phyloP scores from a whole-genome alignment of 345 rosid species.

The Syzygium oleosum region DNA sequence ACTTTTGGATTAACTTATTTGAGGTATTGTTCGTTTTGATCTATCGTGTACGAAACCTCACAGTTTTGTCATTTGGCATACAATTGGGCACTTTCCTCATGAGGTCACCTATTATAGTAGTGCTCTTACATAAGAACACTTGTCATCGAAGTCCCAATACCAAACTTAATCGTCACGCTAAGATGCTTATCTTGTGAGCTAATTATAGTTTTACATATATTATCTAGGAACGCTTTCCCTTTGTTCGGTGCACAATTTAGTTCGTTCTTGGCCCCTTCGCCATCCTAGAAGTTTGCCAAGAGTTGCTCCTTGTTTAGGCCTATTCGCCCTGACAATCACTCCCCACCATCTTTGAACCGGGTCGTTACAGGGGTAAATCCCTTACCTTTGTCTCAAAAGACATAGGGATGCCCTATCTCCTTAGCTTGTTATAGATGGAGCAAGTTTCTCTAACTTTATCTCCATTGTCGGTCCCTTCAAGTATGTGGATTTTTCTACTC shows the following conservation, averaged over 20 bases:
- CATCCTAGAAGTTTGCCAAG: neutral
- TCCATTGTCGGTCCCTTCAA: too few species aligned
- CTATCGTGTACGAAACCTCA: accelerated
- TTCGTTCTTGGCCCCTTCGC: neutral
- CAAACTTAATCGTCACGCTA: neutral
- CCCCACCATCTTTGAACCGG: neutral
- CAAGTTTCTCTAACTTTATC: too few species aligned
- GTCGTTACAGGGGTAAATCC: too few species aligned
- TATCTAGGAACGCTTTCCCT: neutral
- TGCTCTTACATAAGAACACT: neutral
- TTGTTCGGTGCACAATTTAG: neutral
- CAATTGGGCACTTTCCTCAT: neutral
- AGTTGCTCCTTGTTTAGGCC: neutral
- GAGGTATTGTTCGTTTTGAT: accelerated
- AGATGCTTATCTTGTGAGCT: neutral
- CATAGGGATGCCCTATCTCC: too few species aligned
- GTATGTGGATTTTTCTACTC: too few species aligned
- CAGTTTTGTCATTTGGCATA: neutral
- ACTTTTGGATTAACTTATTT: accelerated
- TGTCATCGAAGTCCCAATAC: neutral
- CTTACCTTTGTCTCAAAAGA: too few species aligned
- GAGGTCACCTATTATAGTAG: neutral
- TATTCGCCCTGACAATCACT: neutral
- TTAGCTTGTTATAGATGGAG: too few species aligned
- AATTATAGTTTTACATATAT: neutral